Evolutionary conservation across 2,329 filamentous ascomycete species (phyloP).

Genomic region (Colletotrichum camelliae): DNA sequence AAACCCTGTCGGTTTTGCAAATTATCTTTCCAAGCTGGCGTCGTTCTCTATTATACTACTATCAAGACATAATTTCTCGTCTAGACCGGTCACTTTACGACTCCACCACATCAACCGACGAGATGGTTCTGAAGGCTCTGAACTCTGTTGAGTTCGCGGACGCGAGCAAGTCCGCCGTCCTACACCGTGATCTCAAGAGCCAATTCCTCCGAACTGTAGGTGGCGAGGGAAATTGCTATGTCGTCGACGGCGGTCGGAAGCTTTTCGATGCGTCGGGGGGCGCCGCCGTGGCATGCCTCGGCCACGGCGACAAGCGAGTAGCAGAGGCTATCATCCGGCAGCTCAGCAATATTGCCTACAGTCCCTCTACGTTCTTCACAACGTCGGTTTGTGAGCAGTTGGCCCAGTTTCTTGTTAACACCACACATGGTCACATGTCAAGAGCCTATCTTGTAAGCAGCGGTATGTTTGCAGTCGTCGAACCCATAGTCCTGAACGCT

Average conservation of each 20-base stretch:
- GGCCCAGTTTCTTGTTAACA: slow-evolving; percentile 39
- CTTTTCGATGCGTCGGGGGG: slow-evolving; percentile 41
- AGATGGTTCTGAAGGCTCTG: neutral
- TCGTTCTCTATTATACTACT: neutral
- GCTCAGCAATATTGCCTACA: slow-evolving; percentile 32
- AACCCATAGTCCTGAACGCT: neutral
- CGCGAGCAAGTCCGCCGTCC: slow-evolving; percentile 5
- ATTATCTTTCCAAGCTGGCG: neutral
- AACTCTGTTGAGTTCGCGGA: neutral
- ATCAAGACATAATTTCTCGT: neutral
- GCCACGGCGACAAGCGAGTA: slow-evolving; percentile 32
- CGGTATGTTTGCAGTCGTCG: slow-evolving; percentile 28
- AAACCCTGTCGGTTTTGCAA: neutral
- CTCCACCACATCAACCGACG: neutral
- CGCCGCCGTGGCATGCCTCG: slow-evolving; percentile 37
- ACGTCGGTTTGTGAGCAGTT: slow-evolving; percentile 44
- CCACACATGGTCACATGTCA: slow-evolving; percentile 40
- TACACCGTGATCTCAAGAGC: slow-evolving; percentile 3
- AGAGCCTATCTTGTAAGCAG: slow-evolving; percentile 43
- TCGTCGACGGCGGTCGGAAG: slow-evolving; percentile 32
- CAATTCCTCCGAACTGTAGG: slow-evolving; percentile 4
- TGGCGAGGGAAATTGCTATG: slow-evolving; percentile 43
- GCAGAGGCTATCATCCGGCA: slow-evolving; percentile 32
- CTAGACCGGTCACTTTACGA: neutral
- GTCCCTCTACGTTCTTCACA: slow-evolving; percentile 47